Evolutionary conservation across 2,329 filamentous ascomycete genomes (phyloP).

Genomic region (Escovopsis sp.): DNA sequence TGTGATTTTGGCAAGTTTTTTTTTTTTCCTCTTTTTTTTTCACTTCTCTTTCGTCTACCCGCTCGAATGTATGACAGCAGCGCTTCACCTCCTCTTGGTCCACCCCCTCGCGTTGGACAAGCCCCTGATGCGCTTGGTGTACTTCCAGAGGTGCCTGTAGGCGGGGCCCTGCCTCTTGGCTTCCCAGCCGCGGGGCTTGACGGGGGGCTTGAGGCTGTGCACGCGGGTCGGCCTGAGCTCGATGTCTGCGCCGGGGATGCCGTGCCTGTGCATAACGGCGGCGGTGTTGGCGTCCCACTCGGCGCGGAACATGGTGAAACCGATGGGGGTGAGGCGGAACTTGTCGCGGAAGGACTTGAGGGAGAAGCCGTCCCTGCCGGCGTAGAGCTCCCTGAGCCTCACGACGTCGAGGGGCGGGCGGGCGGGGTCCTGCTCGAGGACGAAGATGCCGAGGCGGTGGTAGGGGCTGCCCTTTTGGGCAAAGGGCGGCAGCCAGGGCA

Average conservation of each 20-base stretch:
- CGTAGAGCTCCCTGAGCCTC: slow-evolving; percentile 38
- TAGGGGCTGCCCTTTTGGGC: slow-evolving; percentile 84
- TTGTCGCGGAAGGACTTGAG: slow-evolving; percentile 61
- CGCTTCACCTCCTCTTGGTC: slow-evolving; percentile 23
- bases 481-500: slow-evolving; percentile 73
- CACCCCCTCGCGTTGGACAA: slow-evolving; percentile 28
- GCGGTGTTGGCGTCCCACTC: slow-evolving; percentile 80
- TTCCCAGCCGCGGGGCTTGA: slow-evolving; percentile 50
- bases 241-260: slow-evolving; percentile 60
- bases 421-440: slow-evolving; percentile 63
- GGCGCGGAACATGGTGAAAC: slow-evolving; percentile 75
- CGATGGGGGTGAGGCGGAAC: slow-evolving; percentile 56
- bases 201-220: slow-evolving; percentile 47
- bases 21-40: background rate
- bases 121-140: slow-evolving; percentile 42
- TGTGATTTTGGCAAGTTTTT: background rate
- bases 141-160: slow-evolving; percentile 51
- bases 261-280: slow-evolving; percentile 71
- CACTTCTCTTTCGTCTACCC: background rate
- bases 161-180: slow-evolving; percentile 50
- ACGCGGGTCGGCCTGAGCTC: slow-evolving; percentile 75
- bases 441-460: slow-evolving; percentile 71
- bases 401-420: slow-evolving; percentile 37
- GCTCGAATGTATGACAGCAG: too few relatives aligned
- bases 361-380: slow-evolving; percentile 51